Base-by-base conservation (phyloP, 1,139 yeast species). In the Geotrichum histeridarum region DNA sequence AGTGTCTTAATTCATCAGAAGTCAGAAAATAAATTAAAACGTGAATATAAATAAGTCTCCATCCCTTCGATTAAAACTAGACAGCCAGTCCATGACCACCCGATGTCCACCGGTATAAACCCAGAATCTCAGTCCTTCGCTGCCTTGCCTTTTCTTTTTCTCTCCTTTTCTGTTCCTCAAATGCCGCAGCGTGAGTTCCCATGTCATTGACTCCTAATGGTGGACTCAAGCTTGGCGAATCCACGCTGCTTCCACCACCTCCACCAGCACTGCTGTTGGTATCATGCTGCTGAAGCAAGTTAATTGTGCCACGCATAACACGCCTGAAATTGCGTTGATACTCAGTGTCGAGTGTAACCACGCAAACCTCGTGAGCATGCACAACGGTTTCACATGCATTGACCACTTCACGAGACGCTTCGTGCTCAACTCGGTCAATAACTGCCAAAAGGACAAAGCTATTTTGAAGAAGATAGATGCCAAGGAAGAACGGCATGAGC, bases 301-400 rank as follows among this genome's bases (percentile, higher is more conserved):
- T 53, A 11, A 61, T 64, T 37, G 68, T 67, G 37, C 68, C 64
- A 1, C 70, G 59, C 64, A 67, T 63, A 12, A 67, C 64, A 11
- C 64, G 56, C 38, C 71, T 48, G 56, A 66, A 67, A 41, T 66
- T 67, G 32, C 70, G 61, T 58, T 67, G 71, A 47, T 68, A 68
- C 50, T 67, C 69, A 1, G 71, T 67, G 54, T 65, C 65, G 35
- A 68, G 60, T 9, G 71, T 68, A 14, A 64, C 70, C 42, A 67
- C 65, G 48, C 70, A 65, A 15, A 66, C 70, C 50, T 68, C 71
- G 51, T 68, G 71, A 8, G 71, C 71, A 12, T 68, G 64, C 6
- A 68, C 69, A 32, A 68, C 60, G 2, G 64, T 60, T 56, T 68
- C 70, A 53, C 70, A 65, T 1, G 70, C 70, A 27, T 62, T 64